Conservation (phyloP, 1,284 basidiomycete species). For the Apiotrichum montevideense region DNA sequence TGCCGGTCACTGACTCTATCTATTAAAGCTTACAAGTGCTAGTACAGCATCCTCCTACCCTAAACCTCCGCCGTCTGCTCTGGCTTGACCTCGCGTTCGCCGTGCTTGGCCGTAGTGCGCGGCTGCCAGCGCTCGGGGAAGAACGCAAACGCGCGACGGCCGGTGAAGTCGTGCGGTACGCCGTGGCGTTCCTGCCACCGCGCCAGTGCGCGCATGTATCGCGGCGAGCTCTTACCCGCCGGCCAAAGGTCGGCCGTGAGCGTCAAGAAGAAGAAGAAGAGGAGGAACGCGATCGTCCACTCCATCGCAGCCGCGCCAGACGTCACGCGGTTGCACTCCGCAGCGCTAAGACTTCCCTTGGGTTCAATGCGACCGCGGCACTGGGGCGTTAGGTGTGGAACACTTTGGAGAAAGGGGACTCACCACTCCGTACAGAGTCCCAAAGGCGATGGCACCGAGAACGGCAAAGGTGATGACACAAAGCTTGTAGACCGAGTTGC, state of each 20-base stretch:
- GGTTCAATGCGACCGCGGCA: slow-evolving; percentile 30
- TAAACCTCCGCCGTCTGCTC: background rate
- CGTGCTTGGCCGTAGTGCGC: background rate
- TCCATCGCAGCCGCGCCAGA: slow-evolving; percentile 48
- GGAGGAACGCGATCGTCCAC: slow-evolving; percentile 48
- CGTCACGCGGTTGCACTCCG: slow-evolving; percentile 47
- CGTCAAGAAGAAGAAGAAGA: slow-evolving; percentile 45
- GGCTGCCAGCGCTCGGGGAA: background rate
- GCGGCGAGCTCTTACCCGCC: slow-evolving; percentile 44
- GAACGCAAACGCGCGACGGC: background rate
- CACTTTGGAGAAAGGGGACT: slow-evolving; percentile 5
- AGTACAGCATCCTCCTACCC: background rate
- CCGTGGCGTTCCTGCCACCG: background rate
- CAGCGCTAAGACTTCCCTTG: slow-evolving; percentile 13
- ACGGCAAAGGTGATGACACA: slow-evolving; percentile 48
- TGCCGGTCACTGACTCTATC: no score
- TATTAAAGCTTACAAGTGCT: no score
- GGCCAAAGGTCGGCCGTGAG: slow-evolving; percentile 40
- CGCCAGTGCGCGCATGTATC: slow-evolving; percentile 45
- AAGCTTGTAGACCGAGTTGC: slow-evolving; percentile 50
- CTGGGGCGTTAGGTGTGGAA: slow-evolving; percentile 8
- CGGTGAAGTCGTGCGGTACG: background rate
- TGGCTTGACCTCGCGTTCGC: background rate
- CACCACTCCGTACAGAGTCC: slow-evolving; percentile 43
- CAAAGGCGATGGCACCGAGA: slow-evolving; percentile 48